A percentile compares a stretch with the other conserved stretches of the same genome.
phyloP scores from a whole-genome alignment of 2,329 filamentous ascomycete genomes.

The Epichloe glyceriae region DNA sequence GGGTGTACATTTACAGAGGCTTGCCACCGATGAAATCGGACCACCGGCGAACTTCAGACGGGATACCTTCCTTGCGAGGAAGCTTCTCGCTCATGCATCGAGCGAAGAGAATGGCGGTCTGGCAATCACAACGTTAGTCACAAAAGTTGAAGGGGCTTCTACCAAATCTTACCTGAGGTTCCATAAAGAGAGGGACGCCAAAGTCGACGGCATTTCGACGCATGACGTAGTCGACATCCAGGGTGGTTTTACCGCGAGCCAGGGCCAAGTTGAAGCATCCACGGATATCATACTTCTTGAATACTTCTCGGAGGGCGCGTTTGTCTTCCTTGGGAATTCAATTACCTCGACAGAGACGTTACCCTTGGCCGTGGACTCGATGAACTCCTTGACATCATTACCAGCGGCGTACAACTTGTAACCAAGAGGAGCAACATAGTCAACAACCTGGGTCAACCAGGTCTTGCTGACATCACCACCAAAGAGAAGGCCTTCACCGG shows the following conservation, averaged over 20 bases:
- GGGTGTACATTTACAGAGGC: slow-evolving; percentile 39
- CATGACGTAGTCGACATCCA: slow-evolving; percentile 98
- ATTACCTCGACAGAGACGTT: slow-evolving; percentile 72
- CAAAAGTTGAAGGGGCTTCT: neutral
- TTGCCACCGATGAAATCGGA: slow-evolving; percentile 88
- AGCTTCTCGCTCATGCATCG: slow-evolving; percentile 97
- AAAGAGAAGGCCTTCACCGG: slow-evolving; percentile 88
- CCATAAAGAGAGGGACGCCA: slow-evolving; percentile 95
- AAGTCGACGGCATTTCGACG: slow-evolving; percentile 96
- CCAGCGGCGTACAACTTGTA: slow-evolving; percentile 92
- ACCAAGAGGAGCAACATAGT: slow-evolving; percentile 76
- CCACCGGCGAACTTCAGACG: slow-evolving; percentile 84
- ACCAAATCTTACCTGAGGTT: slow-evolving; percentile 68
- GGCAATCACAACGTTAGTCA: neutral
- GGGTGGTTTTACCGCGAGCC: slow-evolving; percentile 65
- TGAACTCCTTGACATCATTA: slow-evolving; percentile 64
- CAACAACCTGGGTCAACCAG: slow-evolving; percentile 65
- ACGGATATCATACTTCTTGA: slow-evolving; percentile 91
- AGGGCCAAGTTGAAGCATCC: slow-evolving; percentile 92
- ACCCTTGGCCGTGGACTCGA: slow-evolving; percentile 59
- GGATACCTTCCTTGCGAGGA: slow-evolving; percentile 76
- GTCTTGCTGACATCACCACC: slow-evolving; percentile 67
- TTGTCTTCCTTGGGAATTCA: slow-evolving; percentile 94
- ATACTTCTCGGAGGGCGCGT: slow-evolving; percentile 84
- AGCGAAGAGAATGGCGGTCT: slow-evolving; percentile 93